Percentiles rank a stretch among this genome's conserved stretches.
phyloP scores from a whole-genome alignment of 2,329 filamentous ascomycete genomes.

The Podosphaera xanthii region DNA sequence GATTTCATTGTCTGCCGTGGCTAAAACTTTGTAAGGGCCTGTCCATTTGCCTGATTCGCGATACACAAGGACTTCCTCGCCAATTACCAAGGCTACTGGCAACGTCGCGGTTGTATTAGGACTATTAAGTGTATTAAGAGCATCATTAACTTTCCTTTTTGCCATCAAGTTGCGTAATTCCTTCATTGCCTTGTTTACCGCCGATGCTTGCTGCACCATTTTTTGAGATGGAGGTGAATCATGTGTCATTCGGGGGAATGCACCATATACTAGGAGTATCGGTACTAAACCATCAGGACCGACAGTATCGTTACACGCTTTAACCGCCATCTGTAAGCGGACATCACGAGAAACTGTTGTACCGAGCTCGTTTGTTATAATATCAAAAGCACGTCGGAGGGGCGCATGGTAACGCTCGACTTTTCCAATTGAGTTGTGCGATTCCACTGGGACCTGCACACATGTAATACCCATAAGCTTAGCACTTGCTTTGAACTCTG shows the following conservation, averaged over 20 bases:
- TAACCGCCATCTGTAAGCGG: not conserved
- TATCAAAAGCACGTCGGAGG: not conserved
- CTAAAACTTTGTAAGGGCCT: not conserved
- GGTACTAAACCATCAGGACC: not conserved
- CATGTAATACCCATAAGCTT: conserved; percentile 1
- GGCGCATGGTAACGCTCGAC: not conserved
- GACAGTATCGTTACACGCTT: not conserved
- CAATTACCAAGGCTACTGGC: not conserved
- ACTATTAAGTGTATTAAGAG: not conserved
- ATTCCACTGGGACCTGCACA: not conserved
- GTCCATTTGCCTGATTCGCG: not conserved
- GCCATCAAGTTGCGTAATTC: not conserved
- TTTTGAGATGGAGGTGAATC: not conserved
- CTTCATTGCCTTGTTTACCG: not conserved
- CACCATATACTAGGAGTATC: not conserved
- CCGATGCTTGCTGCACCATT: not conserved
- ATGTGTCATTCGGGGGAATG: not conserved
- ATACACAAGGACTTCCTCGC: not conserved
- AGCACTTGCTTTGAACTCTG: not conserved
- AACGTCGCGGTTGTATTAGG: not conserved
- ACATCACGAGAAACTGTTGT: not conserved
- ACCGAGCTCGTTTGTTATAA: not conserved
- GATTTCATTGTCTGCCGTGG: not conserved
- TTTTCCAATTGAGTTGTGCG: not conserved
- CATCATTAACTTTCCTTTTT: not conserved